Percentiles rank a stretch among this genome's conserved stretches.
phyloP scores from a whole-genome alignment of 2,329 filamentous ascomycete species.

The Scytalidium lignicola region DNA sequence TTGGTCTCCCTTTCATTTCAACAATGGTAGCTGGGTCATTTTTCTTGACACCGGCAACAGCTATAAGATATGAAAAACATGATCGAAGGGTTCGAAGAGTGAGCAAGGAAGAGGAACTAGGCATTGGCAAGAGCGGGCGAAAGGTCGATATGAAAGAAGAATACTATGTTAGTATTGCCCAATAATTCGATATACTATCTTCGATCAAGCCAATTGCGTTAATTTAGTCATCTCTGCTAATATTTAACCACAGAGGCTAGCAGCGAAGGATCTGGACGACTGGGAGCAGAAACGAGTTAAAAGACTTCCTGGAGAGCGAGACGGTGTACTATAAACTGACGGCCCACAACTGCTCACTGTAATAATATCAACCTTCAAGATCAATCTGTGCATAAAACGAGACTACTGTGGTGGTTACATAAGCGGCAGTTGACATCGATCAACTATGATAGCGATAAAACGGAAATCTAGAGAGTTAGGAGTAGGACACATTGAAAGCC shows the following conservation, averaged over 20 bases:
- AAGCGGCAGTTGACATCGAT: no score
- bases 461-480: no score
- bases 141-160: constrained; percentile 78
- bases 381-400: no score
- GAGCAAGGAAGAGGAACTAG: constrained; percentile 79
- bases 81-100: constrained; percentile 85
- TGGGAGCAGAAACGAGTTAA: constrained; percentile 98
- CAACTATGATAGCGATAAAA: no score
- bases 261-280: constrained; percentile 85
- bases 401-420: no score
- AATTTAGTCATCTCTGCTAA: constrained; percentile 8
- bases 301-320: constrained; percentile 81
- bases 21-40: constrained; percentile 92
- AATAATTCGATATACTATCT: background rate
- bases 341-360: background rate
- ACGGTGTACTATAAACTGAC: constrained; percentile 64
- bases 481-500: no score
- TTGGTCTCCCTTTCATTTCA: constrained; percentile 86
- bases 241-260: constrained; percentile 55
- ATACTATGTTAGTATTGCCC: constrained; percentile 65
- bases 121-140: constrained; percentile 64
- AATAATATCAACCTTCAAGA: background rate
- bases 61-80: constrained; percentile 87
- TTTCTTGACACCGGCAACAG: constrained; percentile 88
- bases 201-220: background rate